These are phyloP conservation scores for Phellopilus nigrolimitatus DNA, from an alignment of 1,284 basidiomycete genomes.

Conservation along the genomic window DNA sequence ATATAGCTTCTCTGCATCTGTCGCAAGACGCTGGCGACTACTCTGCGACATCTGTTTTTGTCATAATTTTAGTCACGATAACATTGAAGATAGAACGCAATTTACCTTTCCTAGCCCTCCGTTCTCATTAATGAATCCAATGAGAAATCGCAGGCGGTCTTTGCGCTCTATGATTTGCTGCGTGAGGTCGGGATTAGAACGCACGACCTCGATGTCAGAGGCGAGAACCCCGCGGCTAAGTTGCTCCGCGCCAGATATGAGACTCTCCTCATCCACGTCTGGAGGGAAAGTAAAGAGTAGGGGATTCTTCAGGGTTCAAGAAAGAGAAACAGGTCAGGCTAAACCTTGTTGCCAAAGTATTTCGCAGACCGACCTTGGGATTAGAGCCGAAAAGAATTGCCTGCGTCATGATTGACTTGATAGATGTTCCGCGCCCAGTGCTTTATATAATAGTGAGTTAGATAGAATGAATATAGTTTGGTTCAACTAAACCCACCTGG, in stretches of 20 bases:
- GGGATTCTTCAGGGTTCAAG: constrained; percentile 56
- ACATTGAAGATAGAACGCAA: neutral
- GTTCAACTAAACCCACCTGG: constrained; percentile 41
- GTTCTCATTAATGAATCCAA: constrained; percentile 86
- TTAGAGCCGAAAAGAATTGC: constrained; percentile 79
- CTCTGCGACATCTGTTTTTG: constrained; percentile 70
- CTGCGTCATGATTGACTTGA: constrained; percentile 84
- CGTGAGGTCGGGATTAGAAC: constrained; percentile 75
- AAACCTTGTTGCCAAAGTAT: neutral
- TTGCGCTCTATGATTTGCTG: constrained; percentile 76
- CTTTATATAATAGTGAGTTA: constrained; percentile 30
- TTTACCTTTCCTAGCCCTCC: constrained; percentile 68
- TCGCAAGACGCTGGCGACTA: constrained; percentile 70
- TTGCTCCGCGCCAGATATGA: constrained; percentile 77
- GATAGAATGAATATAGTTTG: neutral
- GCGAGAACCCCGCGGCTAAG: constrained; percentile 71
- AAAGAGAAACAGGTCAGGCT: constrained; percentile 20
- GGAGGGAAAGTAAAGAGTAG: constrained; percentile 80
- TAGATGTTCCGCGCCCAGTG: constrained; percentile 58
- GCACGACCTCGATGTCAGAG: constrained; percentile 72
- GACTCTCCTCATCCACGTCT: constrained; percentile 71
- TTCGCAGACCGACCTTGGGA: constrained; percentile 41
- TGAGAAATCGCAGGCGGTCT: constrained; percentile 74
- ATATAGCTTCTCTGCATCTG: constrained; percentile 87
- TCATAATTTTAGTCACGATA: constrained; percentile 12